A percentile compares a stretch with the other conserved stretches of the same genome.
These are phyloP conservation scores for Zasmidium citrigriseum DNA, from an alignment of 2,329 filamentous ascomycete species.

Conservation along the genomic window DNA sequence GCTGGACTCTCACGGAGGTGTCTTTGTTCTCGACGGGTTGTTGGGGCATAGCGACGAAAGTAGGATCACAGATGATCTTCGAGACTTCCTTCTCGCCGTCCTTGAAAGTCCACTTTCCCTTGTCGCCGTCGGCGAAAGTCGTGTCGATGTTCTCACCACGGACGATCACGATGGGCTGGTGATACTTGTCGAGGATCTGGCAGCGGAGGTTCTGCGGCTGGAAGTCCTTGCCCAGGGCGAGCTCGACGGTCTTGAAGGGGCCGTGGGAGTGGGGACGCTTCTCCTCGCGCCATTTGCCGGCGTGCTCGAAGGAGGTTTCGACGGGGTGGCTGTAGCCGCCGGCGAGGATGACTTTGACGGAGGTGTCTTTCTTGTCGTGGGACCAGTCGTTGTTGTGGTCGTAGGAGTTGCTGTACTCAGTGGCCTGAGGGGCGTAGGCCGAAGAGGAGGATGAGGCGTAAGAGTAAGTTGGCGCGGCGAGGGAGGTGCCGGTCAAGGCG, in stretches of 20 bases:
- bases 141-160: slow-evolving; percentile 13
- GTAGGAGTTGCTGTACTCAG: too few species aligned
- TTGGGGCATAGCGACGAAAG: slow-evolving; percentile 7
- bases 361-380: too few species aligned
- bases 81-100: slow-evolving; percentile 9
- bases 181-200: slow-evolving; percentile 13
- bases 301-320: slow-evolving; percentile 14
- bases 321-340: slow-evolving; percentile 10
- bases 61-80: slow-evolving; percentile 16
- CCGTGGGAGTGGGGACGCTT: slow-evolving; percentile 11
- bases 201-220: slow-evolving; percentile 16
- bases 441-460: too few species aligned
- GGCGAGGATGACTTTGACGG: slow-evolving; percentile 14
- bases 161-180: slow-evolving; percentile 12
- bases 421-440: too few species aligned
- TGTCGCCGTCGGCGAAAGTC: slow-evolving; percentile 17
- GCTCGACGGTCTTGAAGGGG: slow-evolving; percentile 12
- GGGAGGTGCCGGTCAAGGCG: too few species aligned
- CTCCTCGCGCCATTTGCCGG: too few species aligned
- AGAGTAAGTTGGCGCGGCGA: too few species aligned
- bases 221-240: slow-evolving; percentile 13
- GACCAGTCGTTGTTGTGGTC: too few species aligned
- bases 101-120: slow-evolving; percentile 13
- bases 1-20: slow-evolving; percentile 9
- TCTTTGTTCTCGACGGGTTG: neutral